These are phyloP conservation scores for Delonix regia DNA, from an alignment of 306 rosid genomes.

Conservation along the genomic window DNA sequence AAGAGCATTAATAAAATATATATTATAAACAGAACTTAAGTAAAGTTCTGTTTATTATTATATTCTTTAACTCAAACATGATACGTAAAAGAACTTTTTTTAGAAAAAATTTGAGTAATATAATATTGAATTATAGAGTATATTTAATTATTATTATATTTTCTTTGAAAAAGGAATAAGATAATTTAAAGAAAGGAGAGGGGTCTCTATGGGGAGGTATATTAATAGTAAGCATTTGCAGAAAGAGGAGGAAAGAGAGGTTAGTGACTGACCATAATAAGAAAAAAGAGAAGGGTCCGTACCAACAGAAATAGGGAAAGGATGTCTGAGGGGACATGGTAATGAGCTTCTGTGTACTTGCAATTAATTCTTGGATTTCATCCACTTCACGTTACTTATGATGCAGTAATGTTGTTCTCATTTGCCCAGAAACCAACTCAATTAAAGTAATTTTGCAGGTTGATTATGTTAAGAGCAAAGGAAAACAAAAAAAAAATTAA, in stretches of 20 bases:
- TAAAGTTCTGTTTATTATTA: too few species aligned
- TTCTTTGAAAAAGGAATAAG: too few species aligned
- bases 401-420: constrained; percentile 24
- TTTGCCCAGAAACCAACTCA: background rate
- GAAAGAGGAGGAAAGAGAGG: constrained; percentile 46
- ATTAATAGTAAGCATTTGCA: constrained; percentile 42
- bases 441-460: background rate
- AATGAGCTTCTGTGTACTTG: constrained; percentile 54
- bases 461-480: constrained; percentile 14
- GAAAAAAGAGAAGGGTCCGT: constrained; percentile 50
- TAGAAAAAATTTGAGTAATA: too few species aligned
- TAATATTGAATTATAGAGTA: too few species aligned
- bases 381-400: constrained; percentile 29
- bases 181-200: background rate
- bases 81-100: too few species aligned
- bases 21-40: too few species aligned
- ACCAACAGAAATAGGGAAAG: constrained; percentile 50
- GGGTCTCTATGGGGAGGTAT: constrained; percentile 36
- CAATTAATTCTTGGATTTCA: constrained; percentile 39
- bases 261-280: constrained; percentile 55
- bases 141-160: too few species aligned
- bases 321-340: constrained; percentile 52
- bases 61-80: too few species aligned
- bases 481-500: too few species aligned
- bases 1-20: background rate